Percentiles rank a stretch among this genome's conserved stretches.
These are phyloP conservation scores for Butyriboletus loyo DNA, from an alignment of 768 basidiomycete species.

Conservation along the genomic window DNA sequence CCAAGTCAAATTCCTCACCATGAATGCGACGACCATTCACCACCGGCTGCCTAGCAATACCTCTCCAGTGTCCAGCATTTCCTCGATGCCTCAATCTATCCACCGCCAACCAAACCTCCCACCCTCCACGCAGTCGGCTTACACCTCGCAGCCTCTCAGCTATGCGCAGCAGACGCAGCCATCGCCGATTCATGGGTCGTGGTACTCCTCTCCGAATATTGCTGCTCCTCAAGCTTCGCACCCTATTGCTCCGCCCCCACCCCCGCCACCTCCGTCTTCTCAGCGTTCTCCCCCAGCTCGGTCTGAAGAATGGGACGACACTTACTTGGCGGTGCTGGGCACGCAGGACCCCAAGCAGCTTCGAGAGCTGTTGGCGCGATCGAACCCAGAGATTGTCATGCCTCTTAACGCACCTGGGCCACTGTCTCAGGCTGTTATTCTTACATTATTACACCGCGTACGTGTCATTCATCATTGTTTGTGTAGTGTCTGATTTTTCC, in stretches of 20 bases:
- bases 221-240: constrained; percentile 83
- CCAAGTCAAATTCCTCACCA: constrained; percentile 75
- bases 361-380: constrained; percentile 67
- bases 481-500: not conserved
- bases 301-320: constrained; percentile 80
- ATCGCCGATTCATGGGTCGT: constrained; percentile 35
- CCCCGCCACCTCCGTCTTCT: constrained; percentile 38
- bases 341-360: constrained; percentile 73
- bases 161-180: constrained; percentile 34
- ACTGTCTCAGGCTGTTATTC: constrained; percentile 79
- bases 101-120: constrained; percentile 35
- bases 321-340: constrained; percentile 72
- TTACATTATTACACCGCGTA: constrained; percentile 82
- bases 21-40: constrained; percentile 45
- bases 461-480: constrained; percentile 27
- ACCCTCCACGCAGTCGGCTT: constrained; percentile 36
- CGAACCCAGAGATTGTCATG: constrained; percentile 78
- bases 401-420: constrained; percentile 66
- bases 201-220: constrained; percentile 60
- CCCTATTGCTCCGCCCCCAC: constrained; percentile 66
- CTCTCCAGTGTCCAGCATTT: constrained; percentile 33
- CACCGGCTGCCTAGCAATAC: constrained; percentile 35
- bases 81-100: constrained; percentile 37
- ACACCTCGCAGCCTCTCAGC: constrained; percentile 32
- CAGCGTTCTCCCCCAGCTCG: constrained; percentile 52